phyloP scores from a whole-genome alignment of 805 yeast species.

The Scheffersomyces spartinae region DNA sequence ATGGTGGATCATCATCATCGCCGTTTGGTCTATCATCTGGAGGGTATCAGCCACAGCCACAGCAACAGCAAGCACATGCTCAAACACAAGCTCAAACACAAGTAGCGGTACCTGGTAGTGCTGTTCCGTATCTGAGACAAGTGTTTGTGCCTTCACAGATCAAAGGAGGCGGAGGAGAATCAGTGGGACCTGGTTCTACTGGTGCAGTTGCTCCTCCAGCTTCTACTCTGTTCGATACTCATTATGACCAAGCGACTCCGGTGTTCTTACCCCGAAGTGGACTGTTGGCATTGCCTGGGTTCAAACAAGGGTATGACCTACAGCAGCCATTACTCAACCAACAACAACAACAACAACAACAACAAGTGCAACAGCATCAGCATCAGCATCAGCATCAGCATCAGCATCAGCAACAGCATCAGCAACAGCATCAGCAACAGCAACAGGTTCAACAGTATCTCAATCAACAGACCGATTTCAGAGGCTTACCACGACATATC shows the following conservation, averaged over 20 bases:
- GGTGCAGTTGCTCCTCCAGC: constrained; percentile 1
- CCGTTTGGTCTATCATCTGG: no score
- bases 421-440: constrained; percentile 3
- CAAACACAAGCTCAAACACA: no score
- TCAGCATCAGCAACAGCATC: constrained; percentile 3
- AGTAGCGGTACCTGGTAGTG: no score
- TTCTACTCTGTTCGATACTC: no score
- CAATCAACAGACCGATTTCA: constrained; percentile 1
- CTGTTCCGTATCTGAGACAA: no score
- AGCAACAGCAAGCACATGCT: constrained; percentile 3
- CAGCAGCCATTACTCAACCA: not conserved
- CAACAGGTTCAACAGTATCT: constrained; percentile 2
- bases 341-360: constrained; percentile 1
- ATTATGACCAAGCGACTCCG: no score
- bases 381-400: constrained; percentile 7
- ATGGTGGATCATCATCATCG: no score
- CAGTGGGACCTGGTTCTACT: constrained; percentile 1
- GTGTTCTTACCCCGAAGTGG: no score
- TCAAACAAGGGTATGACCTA: no score
- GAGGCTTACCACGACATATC: not conserved
- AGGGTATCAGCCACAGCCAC: constrained; percentile 4
- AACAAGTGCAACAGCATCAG: constrained; percentile 5
- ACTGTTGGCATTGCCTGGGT: no score
- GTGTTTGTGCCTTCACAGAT: no score
- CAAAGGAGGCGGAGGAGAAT: no score